Base-by-base conservation (phyloP, 805 yeast species). In the Babjeviella inositovora region DNA sequence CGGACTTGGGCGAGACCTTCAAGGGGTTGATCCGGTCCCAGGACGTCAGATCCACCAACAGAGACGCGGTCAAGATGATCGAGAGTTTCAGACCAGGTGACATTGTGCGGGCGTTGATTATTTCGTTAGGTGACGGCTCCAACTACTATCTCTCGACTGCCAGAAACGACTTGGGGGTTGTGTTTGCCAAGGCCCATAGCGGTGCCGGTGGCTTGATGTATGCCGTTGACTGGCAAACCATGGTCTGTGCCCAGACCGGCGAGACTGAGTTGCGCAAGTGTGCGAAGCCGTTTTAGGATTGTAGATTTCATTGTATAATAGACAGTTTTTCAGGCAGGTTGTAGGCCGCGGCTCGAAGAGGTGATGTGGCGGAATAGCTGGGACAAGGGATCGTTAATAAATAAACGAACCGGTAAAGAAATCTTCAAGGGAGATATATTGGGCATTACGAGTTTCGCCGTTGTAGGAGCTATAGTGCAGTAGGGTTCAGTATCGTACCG, bases 141-240 rank as follows among this genome's bases (percentile, higher is more conserved):
- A 80, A 81, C 43, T 90, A 85, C 42, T 90, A 85, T 44, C 53
- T 90, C 31, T 65, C 82, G 5, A 90, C 98, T 0, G 92, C 95
- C 3, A 58, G 74, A 31, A 82, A 87, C 44, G 94, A 87, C 38
- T 53, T 87, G 18, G 99, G 99, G 3, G 98, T 90, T 4, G 73
- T 90, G 2, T 79, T 85, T 45, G 96, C 97, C 5, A 69, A 62
- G 30, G 63, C 74, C 20, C 37, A 39, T 14, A 66, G 62, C 31
- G 74, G 72, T 10, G 70, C 70, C 4, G 94, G 94, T 2, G 70
- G 67, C 17, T 48, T 70, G 26, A 69, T 90, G 81, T 75, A 72
- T 35, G 92, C 98, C 2, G 49, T 82, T 20, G 97, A 90, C 47
- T 90, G 97, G 96, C 85, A 82, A 48, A 77, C 82, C 8, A 90